Evolutionary conservation across 352 stramenopile species (phyloP), one percentile per base, ranked within the genome.

Genomic region (Globisporangium sylvaticum): DNA sequence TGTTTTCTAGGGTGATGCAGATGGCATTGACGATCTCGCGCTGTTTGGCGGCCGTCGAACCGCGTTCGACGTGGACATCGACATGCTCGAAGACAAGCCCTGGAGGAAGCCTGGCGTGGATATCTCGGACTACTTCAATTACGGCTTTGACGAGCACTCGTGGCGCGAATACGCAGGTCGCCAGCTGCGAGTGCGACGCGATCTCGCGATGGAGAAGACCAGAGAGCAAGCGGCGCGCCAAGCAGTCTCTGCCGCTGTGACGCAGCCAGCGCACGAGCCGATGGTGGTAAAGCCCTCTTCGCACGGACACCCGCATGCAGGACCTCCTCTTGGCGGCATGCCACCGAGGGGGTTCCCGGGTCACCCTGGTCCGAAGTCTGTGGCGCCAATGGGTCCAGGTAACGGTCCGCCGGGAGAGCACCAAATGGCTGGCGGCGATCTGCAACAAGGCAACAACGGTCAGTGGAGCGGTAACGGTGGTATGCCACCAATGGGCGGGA

Each of bases 41-140:
- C 74, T 90, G 53, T 91, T 94, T 66, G 86, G 88, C n/a, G 88
- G 84, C 24, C 83, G 88, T 34, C 84, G 88, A 53, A 97, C 89
- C 9, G 91, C 91, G 2, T 97, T 97, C 62, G 91, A 97, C 64
- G 87, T 97, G 52, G 89, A 97, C 66, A 97, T 97, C 56, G 91
- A 97, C 64, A 84, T 92, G 66, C 74, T 97, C 22, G 91, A 97
- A 55, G 91, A 97, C 68, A 86, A 95, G 64, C 92, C 91, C 12
- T 97, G 92, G 92, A 84, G 92, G 9, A 94, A 96, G 64, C 90
- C 88, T 1, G 90, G 91, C 29, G 87, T 96, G 27, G 92, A 97
- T 77, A 96, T 97, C 65, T 95, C 87, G 20, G 91, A 97, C 76
- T 97, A 97, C 70, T 97, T 97, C 64, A 97, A 97, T 75, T 97